A percentile compares a stretch with the other conserved stretches of the same genome.
Conservation (phyloP, 2,329 filamentous ascomycete genomes). For the Talaromyces sp. region DNA sequence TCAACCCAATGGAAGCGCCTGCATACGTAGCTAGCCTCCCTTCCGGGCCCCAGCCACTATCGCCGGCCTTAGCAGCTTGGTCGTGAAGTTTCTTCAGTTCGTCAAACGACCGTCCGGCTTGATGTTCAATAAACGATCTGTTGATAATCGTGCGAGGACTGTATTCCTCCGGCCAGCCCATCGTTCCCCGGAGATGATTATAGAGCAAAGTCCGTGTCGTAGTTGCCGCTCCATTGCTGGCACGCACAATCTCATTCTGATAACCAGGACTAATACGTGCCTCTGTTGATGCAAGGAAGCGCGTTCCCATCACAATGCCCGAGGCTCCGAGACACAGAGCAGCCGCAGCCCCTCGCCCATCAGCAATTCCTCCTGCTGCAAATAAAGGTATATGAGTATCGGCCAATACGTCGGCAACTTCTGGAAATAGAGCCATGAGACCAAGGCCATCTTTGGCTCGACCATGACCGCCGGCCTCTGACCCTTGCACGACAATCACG, state of each 20-base stretch:
- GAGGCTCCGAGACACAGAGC: constrained; percentile 48
- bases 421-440: constrained; percentile 48
- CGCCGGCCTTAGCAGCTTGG: constrained; percentile 34
- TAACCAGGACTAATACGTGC: constrained; percentile 49
- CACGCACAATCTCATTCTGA: constrained; percentile 46
- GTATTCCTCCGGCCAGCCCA: constrained; percentile 56
- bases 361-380: constrained; percentile 50
- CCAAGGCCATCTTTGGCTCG: constrained; percentile 42
- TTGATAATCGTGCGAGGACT: constrained; percentile 57
- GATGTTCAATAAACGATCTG: constrained; percentile 44
- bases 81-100: constrained; percentile 43
- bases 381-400: constrained; percentile 38
- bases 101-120: constrained; percentile 40
- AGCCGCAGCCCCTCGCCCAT: constrained; percentile 48
- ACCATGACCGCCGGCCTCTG: constrained; percentile 54
- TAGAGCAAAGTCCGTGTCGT: constrained; percentile 52
- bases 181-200: constrained; percentile 52
- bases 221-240: constrained; percentile 47
- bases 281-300: constrained; percentile 54
- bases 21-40: constrained; percentile 50
- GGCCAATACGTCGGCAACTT: constrained; percentile 49
- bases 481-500: constrained; percentile 51
- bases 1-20: constrained; percentile 42
- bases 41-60: constrained; percentile 44
- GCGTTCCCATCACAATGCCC: constrained; percentile 58